These are phyloP conservation scores for Daedaleopsis sinensis DNA, from an alignment of 768 basidiomycete genomes.

Conservation along the genomic window DNA sequence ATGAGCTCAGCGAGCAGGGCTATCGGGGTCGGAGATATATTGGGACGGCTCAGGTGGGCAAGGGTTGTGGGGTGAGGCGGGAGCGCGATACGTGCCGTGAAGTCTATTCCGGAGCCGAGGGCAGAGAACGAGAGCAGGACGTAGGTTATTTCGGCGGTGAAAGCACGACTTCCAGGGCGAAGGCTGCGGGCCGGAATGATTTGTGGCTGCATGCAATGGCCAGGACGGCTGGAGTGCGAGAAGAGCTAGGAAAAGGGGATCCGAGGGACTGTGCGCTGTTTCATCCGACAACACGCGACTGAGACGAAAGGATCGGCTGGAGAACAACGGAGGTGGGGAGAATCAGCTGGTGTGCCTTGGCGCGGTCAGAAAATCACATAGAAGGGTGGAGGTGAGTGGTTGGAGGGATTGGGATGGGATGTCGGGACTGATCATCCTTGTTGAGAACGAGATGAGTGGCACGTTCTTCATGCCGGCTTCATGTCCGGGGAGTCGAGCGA, in stretches of 20 bases:
- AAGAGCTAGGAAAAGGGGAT: conserved; percentile 1
- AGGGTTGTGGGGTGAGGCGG: background rate
- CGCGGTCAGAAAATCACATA: conserved; percentile 16
- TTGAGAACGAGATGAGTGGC: conserved; percentile 10
- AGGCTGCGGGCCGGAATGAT: conserved; percentile 2
- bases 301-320: conserved; percentile 7
- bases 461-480: conserved; percentile 7
- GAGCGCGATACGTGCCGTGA: conserved; percentile 15
- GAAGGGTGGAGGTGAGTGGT: conserved; percentile 6
- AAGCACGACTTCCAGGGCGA: conserved; percentile 1
- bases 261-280: conserved; percentile 3
- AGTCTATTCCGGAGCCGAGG: conserved; percentile 4
- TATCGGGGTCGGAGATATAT: conserved; percentile 3
- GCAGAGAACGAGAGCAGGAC: background rate
- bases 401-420: background rate
- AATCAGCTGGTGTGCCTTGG: conserved; percentile 12
- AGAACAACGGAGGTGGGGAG: conserved; percentile 2
- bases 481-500: conserved; percentile 9
- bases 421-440: conserved; percentile 14
- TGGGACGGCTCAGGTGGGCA: conserved; percentile 11
- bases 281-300: conserved; percentile 7
- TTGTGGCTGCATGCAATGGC: conserved; percentile 3
- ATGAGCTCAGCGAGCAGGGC: conserved; percentile 10
- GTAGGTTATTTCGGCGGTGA: conserved; percentile 10
- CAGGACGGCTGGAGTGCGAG: conserved; percentile 9